Evolutionary conservation across 2,329 filamentous ascomycete species (phyloP).

Genomic region (Metarhizium humberi): DNA sequence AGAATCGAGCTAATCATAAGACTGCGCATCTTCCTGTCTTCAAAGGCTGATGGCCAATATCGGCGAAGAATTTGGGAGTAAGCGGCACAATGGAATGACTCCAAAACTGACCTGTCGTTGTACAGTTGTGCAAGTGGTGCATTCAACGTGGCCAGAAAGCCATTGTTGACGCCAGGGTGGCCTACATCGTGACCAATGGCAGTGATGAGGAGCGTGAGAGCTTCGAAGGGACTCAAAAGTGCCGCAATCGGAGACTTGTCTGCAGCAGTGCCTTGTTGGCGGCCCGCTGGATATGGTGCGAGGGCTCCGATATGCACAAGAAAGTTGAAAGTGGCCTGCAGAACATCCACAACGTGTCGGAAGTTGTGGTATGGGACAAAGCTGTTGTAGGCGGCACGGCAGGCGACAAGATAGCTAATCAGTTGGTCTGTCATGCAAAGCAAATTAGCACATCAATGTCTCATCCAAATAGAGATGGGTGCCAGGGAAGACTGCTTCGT

Average conservation of each 20-base stretch:
- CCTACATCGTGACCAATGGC: constrained; percentile 98
- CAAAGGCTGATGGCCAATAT: constrained; percentile 80
- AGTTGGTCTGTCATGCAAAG: constrained; percentile 54
- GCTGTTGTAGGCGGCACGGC: constrained; percentile 87
- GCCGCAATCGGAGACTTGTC: constrained; percentile 58
- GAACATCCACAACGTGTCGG: constrained; percentile 89
- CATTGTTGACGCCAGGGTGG: constrained; percentile 96
- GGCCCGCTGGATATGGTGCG: constrained; percentile 50
- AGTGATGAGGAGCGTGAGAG: constrained; percentile 79
- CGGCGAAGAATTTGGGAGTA: constrained; percentile 91
- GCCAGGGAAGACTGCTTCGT: constrained; percentile 21
- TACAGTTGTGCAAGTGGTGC: constrained; percentile 90
- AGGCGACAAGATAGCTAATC: constrained; percentile 76
- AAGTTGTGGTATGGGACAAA: constrained; percentile 99
- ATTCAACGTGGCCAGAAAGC: constrained; percentile 85
- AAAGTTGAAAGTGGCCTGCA: constrained; percentile 89
- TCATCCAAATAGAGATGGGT: background rate
- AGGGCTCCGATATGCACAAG: constrained; percentile 71
- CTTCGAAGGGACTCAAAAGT: constrained; percentile 78
- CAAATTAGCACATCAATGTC: constrained; percentile 27
- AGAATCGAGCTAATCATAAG: constrained; percentile 97
- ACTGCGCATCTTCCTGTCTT: constrained; percentile 69
- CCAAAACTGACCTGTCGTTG: constrained; percentile 92
- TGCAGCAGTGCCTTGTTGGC: constrained; percentile 17
- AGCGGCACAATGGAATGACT: constrained; percentile 95